phyloP scores from a whole-genome alignment of 2,329 filamentous ascomycete species.

The Septoria linicola region DNA sequence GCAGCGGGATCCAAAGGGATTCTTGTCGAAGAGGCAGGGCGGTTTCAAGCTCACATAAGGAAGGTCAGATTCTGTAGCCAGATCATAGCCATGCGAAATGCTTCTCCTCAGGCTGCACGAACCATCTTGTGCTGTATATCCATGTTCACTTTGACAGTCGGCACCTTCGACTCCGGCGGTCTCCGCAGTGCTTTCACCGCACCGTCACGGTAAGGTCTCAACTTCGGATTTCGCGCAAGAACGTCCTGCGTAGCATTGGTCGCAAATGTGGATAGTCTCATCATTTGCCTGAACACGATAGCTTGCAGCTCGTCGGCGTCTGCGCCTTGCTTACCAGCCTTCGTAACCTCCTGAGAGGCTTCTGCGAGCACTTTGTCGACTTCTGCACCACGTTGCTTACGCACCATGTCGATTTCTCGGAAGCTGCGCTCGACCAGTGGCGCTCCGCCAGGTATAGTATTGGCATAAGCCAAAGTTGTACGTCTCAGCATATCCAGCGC shows the following conservation, averaged over 20 bases:
- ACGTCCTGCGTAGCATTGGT: slow-evolving; percentile 29
- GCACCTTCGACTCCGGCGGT: slow-evolving; percentile 25
- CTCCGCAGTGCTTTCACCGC: slow-evolving; percentile 23
- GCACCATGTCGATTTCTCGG: slow-evolving; percentile 30
- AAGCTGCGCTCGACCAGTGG: slow-evolving; percentile 32
- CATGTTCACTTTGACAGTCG: slow-evolving; percentile 33
- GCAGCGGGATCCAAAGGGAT: slow-evolving; percentile 26
- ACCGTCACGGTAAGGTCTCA: slow-evolving; percentile 26
- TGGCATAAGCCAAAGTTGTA: slow-evolving; percentile 33
- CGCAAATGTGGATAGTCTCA: slow-evolving; percentile 29
- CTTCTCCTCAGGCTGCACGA: slow-evolving; percentile 1
- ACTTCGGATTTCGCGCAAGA: slow-evolving; percentile 31
- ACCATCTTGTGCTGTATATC: slow-evolving; percentile 26
- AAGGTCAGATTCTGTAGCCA: no score
- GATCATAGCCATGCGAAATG: no score
- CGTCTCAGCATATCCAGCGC: slow-evolving; percentile 34
- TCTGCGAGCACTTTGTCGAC: slow-evolving; percentile 30
- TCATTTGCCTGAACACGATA: slow-evolving; percentile 28
- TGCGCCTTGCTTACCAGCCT: slow-evolving; percentile 25
- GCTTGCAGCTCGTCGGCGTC: slow-evolving; percentile 24
- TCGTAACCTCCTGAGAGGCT: slow-evolving; percentile 26
- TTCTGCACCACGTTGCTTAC: slow-evolving; percentile 29
- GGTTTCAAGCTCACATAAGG: slow-evolving; percentile 24
- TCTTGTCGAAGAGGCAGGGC: slow-evolving; percentile 25
- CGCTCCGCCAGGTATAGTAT: slow-evolving; percentile 30